Base-by-base conservation (phyloP, 1,284 basidiomycete species). In the Phlebopus sp. region DNA sequence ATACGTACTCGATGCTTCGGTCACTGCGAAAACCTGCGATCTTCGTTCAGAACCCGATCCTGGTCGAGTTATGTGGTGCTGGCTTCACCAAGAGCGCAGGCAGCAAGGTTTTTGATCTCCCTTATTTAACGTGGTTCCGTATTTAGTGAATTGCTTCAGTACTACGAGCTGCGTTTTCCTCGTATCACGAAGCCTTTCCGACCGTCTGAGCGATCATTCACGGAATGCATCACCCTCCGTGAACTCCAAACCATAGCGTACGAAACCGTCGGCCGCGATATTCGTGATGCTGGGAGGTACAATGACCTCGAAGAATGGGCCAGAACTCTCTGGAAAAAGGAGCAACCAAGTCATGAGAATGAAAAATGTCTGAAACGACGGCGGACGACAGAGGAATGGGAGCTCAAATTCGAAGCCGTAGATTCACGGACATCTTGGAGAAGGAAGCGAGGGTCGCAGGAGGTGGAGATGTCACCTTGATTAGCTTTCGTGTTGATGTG, bases 81-180 rank as follows among this genome's bases (percentile, higher is more conserved):
- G 86, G 90, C 0, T 94, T 92, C 60, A 86, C 84, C 34, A 87
- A 85, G 59, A 67, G 81, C 9, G 70, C 71, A 0, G 57, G 69
- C 21, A 79, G 76, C 55, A 69, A 75, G 53, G 89, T 90, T 46
- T 47, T 75, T 61, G 15, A 8, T 32, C 4, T 31, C 36, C 27
- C 31, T 21, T 11, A 19, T 13, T 23, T 27, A 14, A 25, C n/a
- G 4, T 13, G 5, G 35, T 23, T 23, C 48, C 21, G 38, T 34
- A 13, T 36, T 47, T 47, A n/a, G 50, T 41, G 18, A 36, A 27
- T 2, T 36, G 13, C 2, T 46, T 11, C 56, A 92, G 86, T 74
- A 83, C 53, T 93, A 92, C 59, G 89, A 89, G 58, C 72, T 92
- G 3, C 84, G 92, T 5, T 94, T 89, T 66, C 89, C 92, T 0